Evolutionary conservation across 139 green algal species (phyloP).

Genomic region (Auxenochlorella pyrenoidosa): DNA sequence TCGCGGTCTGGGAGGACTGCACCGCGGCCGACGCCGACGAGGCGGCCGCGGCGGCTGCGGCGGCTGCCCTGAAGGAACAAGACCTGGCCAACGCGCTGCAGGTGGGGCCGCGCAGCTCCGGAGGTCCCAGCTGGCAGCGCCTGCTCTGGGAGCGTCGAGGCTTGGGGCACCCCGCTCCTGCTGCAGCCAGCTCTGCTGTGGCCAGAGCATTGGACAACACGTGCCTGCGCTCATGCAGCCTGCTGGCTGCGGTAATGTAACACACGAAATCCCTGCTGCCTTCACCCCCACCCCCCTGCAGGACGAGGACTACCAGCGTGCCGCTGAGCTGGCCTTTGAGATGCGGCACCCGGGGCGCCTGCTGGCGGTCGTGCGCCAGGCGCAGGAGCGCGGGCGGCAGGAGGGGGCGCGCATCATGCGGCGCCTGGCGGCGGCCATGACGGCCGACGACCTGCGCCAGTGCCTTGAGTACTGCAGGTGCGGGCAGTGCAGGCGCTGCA

Average conservation of each 20-base stretch:
- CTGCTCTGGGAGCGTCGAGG: no score
- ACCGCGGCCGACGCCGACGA: constrained; percentile 69
- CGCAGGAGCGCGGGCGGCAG: constrained; percentile 6
- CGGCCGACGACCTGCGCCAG: constrained; percentile 26
- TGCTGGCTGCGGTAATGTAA: no score
- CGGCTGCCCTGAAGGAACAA: constrained; percentile 77
- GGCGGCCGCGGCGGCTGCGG: constrained; percentile 59
- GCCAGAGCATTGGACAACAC: no score
- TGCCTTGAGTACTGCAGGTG: constrained; percentile 27
- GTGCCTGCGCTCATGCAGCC: no score
- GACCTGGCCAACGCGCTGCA: constrained; percentile 83
- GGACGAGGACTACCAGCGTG: constrained; percentile 71
- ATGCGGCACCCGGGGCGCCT: constrained; percentile 82
- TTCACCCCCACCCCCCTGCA: constrained; percentile 45
- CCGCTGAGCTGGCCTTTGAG: constrained; percentile 86
- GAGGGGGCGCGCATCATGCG: constrained; percentile 16
- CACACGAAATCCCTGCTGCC: no score
- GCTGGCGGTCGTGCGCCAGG: constrained; percentile 70
- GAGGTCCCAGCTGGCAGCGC: no score
- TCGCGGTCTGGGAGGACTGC: constrained; percentile 88
- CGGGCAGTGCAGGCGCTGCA: no score
- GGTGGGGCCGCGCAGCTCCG: no score
- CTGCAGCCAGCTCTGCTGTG: no score
- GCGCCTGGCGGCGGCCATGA: constrained; percentile 2
- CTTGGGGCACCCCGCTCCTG: no score